Base-by-base conservation (phyloP, 441 rosid species). In the Cnidoscolus chayamansa region DNA sequence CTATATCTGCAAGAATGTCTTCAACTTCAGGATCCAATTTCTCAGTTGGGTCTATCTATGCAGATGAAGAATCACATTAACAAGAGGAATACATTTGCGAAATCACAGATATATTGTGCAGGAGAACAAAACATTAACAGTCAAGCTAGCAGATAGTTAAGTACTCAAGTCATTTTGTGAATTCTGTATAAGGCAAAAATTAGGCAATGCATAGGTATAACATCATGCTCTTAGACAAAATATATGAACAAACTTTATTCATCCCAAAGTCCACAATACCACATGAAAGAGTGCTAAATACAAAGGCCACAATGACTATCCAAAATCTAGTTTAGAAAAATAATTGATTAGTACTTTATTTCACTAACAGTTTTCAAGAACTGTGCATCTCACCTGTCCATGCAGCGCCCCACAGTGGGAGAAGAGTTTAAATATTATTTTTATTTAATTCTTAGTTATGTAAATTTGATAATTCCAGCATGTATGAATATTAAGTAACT, bases 1-100 rank as follows among this genome's bases (percentile, higher is more conserved):
- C 96, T 80, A 92, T 87, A 78, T 92, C 97, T 57, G 81, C 83
- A 77, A 94, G 97, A 80, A 90, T 84, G 75, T 90, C 92, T 86
- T 89, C 96, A 81, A 94, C 98, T 69, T 90, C 92, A 40, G 91
- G 88, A 76, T 92, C 98, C 85, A 94, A 80, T 76, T 80, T 89
- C 88, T 88, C 97, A 66, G 81, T 84, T 35, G 99, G 97, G 75
- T 86, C 99, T 81, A 92, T 87, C 99, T 94, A 82, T 77, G 58
- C 32, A 83, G 58, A 75, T 64, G 2, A 68, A 60, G 12, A n/a
- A 47, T 68, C 32, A 58, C 9, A 66, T 43, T 20, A n/a, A 54
- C 11, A 32, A 61, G n/a, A 81, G 30, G 70, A 49, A 62, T 4
- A 20, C 31, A 70, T 57, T 49, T 40, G 37, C 58, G 19, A 55